Evolutionary conservation across 2,329 filamentous ascomycete species (phyloP).

Genomic region (Neofusicoccum sp.): DNA sequence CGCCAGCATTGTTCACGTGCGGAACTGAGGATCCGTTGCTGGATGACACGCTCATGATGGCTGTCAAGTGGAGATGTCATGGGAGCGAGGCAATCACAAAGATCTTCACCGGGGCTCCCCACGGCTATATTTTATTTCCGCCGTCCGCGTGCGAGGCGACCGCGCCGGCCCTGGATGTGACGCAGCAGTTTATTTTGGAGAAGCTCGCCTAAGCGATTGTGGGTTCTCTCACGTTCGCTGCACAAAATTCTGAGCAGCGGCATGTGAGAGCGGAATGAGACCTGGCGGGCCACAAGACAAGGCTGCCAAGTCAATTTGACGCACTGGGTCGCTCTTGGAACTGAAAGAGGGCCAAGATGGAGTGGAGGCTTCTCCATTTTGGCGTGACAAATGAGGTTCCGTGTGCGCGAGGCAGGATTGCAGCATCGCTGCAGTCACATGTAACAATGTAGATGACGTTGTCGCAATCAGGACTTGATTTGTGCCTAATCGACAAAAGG

Average conservation of each 20-base stretch:
- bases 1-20: slow-evolving; percentile 57
- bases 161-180: slow-evolving; percentile 44
- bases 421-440: background rate
- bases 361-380: slow-evolving; percentile 12
- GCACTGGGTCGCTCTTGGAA: slow-evolving; percentile 21
- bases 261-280: slow-evolving; percentile 22
- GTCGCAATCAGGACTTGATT: slow-evolving; percentile 18
- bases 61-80: slow-evolving; percentile 55
- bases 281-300: slow-evolving; percentile 10
- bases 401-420: background rate
- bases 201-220: slow-evolving; percentile 22
- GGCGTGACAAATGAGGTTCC: slow-evolving; percentile 23
- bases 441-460: background rate
- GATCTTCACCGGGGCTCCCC: slow-evolving; percentile 57
- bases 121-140: slow-evolving; percentile 54
- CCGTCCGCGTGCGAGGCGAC: slow-evolving; percentile 39
- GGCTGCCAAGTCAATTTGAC: slow-evolving; percentile 20
- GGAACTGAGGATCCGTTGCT: slow-evolving; percentile 59
- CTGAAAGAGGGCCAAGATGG: slow-evolving; percentile 21
- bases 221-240: background rate
- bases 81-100: slow-evolving; percentile 56
- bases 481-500: slow-evolving; percentile 17
- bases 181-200: slow-evolving; percentile 41
- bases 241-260: background rate
- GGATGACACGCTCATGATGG: slow-evolving; percentile 58